Base-by-base conservation (phyloP, 2,329 filamentous ascomycete genomes). In the Juglanconis oblonga region DNA sequence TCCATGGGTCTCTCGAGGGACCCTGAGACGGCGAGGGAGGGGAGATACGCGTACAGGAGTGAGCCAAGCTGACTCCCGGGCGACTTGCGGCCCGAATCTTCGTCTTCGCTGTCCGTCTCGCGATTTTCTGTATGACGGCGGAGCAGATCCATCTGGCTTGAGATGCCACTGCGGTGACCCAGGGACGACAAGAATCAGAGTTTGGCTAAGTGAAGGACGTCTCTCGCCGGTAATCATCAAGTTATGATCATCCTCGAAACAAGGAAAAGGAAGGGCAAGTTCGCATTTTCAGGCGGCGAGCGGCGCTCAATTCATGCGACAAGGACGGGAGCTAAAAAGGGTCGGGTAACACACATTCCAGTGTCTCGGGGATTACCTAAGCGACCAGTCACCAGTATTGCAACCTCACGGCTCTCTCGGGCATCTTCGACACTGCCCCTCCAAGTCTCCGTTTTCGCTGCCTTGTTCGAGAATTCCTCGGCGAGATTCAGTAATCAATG, bases 11-110 rank as follows among this genome's bases (percentile, higher is more conserved):
- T 17, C 17, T 17, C 17, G 17, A 17, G 17, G 17, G 17, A 17
- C 17, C 17, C 2, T 17, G 17, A 17, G 17, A 17, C 17, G 17
- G 17, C 17, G 38, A 7, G 17, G 5, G 14, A n/a, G 5, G 14
- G 24, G 10, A 33, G 13, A 24, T 11, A 24, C 13, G 40, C 57
- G 49, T 60, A 62, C 61, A 62, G 45, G 33, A 62, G 57, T 11
- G 55, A 33, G 47, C 61, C 61, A 29, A 62, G 24, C 52, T 53
- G 40, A 44, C 45, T 47, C n/a, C 52, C 48, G 4, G 61, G 49
- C 36, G 61, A 62, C 35, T 49, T 38, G 11, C 57, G 57, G 50
- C 55, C 57, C 31, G 45, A 49, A 31, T 60, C 53, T 31, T 51
- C 53, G 3, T 45, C 45, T 8, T 60, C 52, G 53, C 33, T 35